Conservation (phyloP, 306 rosid species). For the Malus orientalis region DNA sequence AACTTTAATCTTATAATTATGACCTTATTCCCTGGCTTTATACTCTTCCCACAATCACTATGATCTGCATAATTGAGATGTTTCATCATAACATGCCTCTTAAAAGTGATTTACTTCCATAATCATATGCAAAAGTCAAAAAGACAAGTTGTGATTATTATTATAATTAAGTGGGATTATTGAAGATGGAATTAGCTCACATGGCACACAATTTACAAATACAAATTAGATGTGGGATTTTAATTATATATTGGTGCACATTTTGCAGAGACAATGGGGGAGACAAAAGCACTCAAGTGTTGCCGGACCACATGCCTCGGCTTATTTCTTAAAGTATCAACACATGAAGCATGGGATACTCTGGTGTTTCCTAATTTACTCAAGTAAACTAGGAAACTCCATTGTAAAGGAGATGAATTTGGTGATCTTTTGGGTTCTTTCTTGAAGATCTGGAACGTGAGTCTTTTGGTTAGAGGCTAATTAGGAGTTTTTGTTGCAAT, state of each 20-base stretch:
- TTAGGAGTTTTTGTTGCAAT: too few species aligned
- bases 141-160: background rate
- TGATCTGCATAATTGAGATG: background rate
- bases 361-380: background rate
- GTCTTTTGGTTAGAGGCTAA: too few species aligned
- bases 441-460: too few species aligned
- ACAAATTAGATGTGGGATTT: background rate
- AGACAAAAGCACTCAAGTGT: constrained; percentile 6
- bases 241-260: background rate
- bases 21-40: background rate
- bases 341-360: background rate
- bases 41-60: background rate
- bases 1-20: background rate
- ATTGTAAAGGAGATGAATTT: too few species aligned
- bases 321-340: background rate
- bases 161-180: background rate
- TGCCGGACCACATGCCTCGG: constrained; percentile 12
- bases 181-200: background rate
- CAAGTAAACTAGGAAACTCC: too few species aligned
- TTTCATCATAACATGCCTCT: background rate
- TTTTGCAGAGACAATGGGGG: background rate
- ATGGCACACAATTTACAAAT: background rate
- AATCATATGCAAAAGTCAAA: background rate
- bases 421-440: too few species aligned
- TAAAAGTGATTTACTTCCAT: background rate